These are phyloP conservation scores for Fusarium circinatum DNA, from an alignment of 2,329 filamentous ascomycete species.

Conservation along the genomic window DNA sequence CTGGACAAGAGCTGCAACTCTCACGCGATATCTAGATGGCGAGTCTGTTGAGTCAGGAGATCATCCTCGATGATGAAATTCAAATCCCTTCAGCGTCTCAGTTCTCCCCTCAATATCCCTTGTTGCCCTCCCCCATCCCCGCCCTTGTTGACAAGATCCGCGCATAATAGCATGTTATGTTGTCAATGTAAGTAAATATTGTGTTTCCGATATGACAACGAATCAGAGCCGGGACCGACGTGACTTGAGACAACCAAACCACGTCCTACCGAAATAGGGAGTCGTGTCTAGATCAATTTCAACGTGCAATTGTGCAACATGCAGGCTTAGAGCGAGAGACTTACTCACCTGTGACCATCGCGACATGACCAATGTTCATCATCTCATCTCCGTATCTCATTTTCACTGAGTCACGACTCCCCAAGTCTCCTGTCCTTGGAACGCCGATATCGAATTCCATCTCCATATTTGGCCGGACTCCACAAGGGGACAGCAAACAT, in stretches of 20 bases:
- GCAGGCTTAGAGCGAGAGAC: neutral
- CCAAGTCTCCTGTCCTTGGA: slow-evolving; percentile 15
- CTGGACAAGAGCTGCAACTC: slow-evolving; percentile 20
- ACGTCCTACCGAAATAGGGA: neutral
- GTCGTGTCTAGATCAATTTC: neutral
- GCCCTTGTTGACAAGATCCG: slow-evolving; percentile 17
- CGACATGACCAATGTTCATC: slow-evolving; percentile 5
- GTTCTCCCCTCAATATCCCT: neutral
- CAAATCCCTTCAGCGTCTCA: neutral
- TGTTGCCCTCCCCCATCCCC: neutral
- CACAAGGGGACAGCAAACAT: slow-evolving; percentile 26
- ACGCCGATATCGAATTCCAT: slow-evolving; percentile 12
- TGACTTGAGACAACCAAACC: slow-evolving; percentile 22
- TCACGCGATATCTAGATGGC: slow-evolving; percentile 4
- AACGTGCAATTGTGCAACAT: slow-evolving; percentile 9
- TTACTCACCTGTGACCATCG: neutral
- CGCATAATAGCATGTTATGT: slow-evolving; percentile 9
- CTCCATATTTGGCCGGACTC: slow-evolving; percentile 20
- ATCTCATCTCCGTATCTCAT: slow-evolving; percentile 24
- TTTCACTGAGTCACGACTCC: slow-evolving; percentile 15
- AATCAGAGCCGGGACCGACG: slow-evolving; percentile 12
- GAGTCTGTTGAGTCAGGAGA: slow-evolving; percentile 21
- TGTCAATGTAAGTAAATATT: slow-evolving; percentile 27
- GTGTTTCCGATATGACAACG: slow-evolving; percentile 16
- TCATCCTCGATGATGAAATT: slow-evolving; percentile 6